phyloP scores from a whole-genome alignment of 2,329 filamentous ascomycete genomes.

The Talaromyces sp. region DNA sequence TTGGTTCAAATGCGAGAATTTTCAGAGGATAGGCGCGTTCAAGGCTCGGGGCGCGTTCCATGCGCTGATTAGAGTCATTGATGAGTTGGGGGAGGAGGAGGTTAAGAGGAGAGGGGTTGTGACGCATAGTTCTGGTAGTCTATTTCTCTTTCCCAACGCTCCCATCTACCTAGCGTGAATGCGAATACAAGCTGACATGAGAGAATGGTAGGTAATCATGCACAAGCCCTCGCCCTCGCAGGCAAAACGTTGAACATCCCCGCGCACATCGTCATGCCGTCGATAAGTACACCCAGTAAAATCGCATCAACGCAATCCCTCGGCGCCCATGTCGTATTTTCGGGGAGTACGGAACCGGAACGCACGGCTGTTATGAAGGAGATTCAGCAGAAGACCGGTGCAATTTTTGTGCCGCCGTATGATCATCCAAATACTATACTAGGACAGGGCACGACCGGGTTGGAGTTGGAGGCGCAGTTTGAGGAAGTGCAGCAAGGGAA shows the following conservation, averaged over 20 bases:
- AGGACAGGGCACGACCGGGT: conserved; percentile 83
- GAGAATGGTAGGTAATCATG: conserved; percentile 71
- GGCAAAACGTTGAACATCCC: conserved; percentile 69
- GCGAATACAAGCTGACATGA: background rate
- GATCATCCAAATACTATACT: conserved; percentile 89
- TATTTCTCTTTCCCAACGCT: background rate
- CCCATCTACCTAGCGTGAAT: too few relatives aligned
- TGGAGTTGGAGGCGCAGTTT: conserved; percentile 78
- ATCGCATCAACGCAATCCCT: conserved; percentile 77
- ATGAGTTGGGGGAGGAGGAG: conserved; percentile 59
- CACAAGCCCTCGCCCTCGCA: conserved; percentile 84
- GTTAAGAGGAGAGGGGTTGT: conserved; percentile 68
- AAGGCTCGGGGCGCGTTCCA: conserved; percentile 90
- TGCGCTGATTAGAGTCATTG: conserved; percentile 67
- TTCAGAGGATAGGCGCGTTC: conserved; percentile 87
- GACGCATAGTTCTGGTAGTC: conserved; percentile 79
- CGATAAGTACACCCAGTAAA: conserved; percentile 79
- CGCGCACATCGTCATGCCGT: conserved; percentile 88
- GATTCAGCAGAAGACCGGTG: conserved; percentile 68
- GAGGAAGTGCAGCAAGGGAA: conserved; percentile 38
- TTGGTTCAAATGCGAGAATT: conserved; percentile 95
- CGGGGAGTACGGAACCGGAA: conserved; percentile 74
- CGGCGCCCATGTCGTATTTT: conserved; percentile 75
- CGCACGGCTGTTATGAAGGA: conserved; percentile 72
- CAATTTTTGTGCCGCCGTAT: conserved; percentile 81